Conservation (phyloP, 768 basidiomycete species). For the Suillus discolor region DNA sequence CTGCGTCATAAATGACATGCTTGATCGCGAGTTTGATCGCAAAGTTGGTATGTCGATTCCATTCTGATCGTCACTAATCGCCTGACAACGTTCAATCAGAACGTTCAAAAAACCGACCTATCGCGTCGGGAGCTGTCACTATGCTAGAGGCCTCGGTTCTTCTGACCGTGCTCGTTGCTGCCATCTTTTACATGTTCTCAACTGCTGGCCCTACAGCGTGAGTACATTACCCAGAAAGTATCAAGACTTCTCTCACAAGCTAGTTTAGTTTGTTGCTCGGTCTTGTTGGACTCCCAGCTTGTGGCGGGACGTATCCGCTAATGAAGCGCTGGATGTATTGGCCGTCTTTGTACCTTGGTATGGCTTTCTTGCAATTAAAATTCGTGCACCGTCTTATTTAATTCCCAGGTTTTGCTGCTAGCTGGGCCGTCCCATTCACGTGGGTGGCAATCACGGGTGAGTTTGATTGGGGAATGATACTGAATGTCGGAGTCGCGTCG, state of each 20-base stretch:
- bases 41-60: conserved; percentile 46
- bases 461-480: background rate
- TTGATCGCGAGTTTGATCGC: conserved; percentile 54
- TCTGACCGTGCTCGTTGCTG: conserved; percentile 32
- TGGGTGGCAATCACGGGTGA: background rate
- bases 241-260: background rate
- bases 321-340: conserved; percentile 33
- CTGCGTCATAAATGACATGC: conserved; percentile 59
- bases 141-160: conserved; percentile 43
- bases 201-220: conserved; percentile 10
- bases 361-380: background rate
- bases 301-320: conserved; percentile 27
- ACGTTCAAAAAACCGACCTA: conserved; percentile 49
- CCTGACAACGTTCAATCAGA: conserved; percentile 31
- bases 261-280: conserved; percentile 19
- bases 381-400: background rate
- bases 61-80: background rate
- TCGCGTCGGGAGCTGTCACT: conserved; percentile 51
- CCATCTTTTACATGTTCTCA: conserved; percentile 13
- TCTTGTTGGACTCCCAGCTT: conserved; percentile 21
- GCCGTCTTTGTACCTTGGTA: conserved; percentile 34
- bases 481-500: background rate
- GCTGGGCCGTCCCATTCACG: conserved; percentile 1
- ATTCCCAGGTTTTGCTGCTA: background rate
- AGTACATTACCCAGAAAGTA: background rate